Evolutionary conservation across 768 basidiomycete species (phyloP), one percentile per base, ranked within the genome.

Genomic region (Pulveroboletus ravenelii): DNA sequence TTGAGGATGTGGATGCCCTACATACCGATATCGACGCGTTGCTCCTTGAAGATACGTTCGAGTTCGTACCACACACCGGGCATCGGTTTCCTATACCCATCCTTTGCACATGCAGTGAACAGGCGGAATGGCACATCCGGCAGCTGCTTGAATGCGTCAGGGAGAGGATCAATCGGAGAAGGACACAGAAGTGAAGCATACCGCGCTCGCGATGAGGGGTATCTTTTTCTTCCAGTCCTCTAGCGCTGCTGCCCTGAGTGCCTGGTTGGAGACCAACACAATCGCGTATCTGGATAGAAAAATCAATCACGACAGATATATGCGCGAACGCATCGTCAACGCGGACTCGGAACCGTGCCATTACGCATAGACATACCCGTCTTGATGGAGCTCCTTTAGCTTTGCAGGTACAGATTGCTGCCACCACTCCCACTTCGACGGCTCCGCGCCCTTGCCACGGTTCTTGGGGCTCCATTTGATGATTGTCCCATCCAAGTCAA

Each of bases 401-500:
- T 80, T 86, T 7, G 66, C 59, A 3, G 84, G 84, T 6, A 96
- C 81, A 14, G 60, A 61, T 0, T 75, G 61, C 53, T 80, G 70
- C 90, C 91, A 93, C 88, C 90, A 87, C 51, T 76, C 78, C 50
- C 68, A 82, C 32, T 64, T 59, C 2, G 64, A 58, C 5, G 73
- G 62, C 1, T 57, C 44, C 20, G 65, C 61, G 29, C 64, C 65
- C 41, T 71, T 70, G 23, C 70, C 69, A 23, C 75, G 73, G 40
- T 49, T 53, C 31, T 45, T 62, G 44, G 42, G 54, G 43, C 51
- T 61, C 42, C 45, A 63, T 56, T 84, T 86, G 64, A 96, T 92
- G 52, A 94, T 59, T 0, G 91, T 93, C 3, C 89, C 91, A 62
- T 96, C 93, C 20, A 96, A 71, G 65, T 96, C 93, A 54, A 93